Conservation (phyloP, 129 eudicot genomes). For the Scalesia atractyloides region DNA sequence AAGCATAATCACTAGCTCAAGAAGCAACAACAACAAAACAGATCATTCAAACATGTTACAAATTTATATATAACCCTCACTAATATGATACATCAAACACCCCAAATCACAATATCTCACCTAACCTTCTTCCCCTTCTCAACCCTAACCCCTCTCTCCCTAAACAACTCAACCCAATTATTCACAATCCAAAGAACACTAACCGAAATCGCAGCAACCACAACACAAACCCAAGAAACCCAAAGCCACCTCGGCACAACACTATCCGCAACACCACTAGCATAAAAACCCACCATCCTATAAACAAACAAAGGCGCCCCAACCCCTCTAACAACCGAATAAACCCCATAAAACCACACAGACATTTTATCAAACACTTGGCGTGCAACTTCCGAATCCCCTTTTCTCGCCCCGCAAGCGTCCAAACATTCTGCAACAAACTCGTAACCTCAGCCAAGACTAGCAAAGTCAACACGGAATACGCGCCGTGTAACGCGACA, state of each 20-base stretch:
- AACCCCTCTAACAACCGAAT: conserved; percentile 69
- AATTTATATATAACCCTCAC: conserved; percentile 13
- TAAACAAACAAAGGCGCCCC: conserved; percentile 70
- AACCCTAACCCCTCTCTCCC: conserved; percentile 44
- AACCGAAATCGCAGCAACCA: conserved; percentile 65
- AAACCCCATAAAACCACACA: conserved; percentile 68
- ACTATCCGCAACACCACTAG: conserved; percentile 59
- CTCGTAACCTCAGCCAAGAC: conserved; percentile 82
- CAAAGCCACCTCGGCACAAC: conserved; percentile 81
- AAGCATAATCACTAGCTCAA: no score
- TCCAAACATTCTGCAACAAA: conserved; percentile 82
- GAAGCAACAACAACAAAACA: neutral
- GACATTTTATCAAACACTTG: conserved; percentile 57
- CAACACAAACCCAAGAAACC: conserved; percentile 83
- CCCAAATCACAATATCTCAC: conserved; percentile 23
- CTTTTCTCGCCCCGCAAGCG: conserved; percentile 65
- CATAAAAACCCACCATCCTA: conserved; percentile 55
- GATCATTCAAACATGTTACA: neutral
- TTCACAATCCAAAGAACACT: conserved; percentile 76
- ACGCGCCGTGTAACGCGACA: conserved; percentile 64
- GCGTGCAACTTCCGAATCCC: conserved; percentile 51
- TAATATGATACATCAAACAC: conserved; percentile 20
- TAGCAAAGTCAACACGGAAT: conserved; percentile 54
- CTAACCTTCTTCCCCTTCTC: conserved; percentile 47
- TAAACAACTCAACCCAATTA: conserved; percentile 64